These are phyloP conservation scores for Cardamine resedifolia DNA, from an alignment of 345 rosid genomes.

Conservation along the genomic window DNA sequence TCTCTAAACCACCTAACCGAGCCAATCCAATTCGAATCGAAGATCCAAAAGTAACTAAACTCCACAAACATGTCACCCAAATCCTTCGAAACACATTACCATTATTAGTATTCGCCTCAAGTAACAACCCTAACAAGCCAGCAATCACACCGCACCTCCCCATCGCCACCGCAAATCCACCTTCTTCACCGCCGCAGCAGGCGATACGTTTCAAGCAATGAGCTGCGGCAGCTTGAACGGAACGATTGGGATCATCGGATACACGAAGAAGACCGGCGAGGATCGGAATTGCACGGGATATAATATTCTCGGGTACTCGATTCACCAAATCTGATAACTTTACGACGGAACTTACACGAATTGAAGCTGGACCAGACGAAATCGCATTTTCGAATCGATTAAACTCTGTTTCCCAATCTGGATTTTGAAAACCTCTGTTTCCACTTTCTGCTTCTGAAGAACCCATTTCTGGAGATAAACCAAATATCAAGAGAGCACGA, in stretches of 20 bases:
- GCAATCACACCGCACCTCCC: slow-evolving; percentile 47
- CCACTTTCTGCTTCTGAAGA: slow-evolving; percentile 14
- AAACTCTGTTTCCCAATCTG: slow-evolving; percentile 50
- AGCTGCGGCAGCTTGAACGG: slow-evolving; percentile 42
- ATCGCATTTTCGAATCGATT: slow-evolving; percentile 39
- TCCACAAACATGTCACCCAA: slow-evolving; percentile 49
- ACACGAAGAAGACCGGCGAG: slow-evolving; percentile 40
- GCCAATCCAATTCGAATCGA: slow-evolving; percentile 40
- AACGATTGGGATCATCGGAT: slow-evolving; percentile 28
- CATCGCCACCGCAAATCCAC: slow-evolving; percentile 42
- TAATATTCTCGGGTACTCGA: slow-evolving; percentile 36
- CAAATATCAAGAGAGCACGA: background rate
- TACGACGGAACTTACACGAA: slow-evolving; percentile 42
- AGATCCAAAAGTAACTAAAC: slow-evolving; percentile 48
- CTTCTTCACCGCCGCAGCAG: slow-evolving; percentile 35
- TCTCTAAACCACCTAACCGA: slow-evolving; percentile 50
- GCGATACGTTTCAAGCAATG: slow-evolving; percentile 52
- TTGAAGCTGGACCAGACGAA: slow-evolving; percentile 37
- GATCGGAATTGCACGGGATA: slow-evolving; percentile 40
- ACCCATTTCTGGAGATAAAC: slow-evolving; percentile 15
- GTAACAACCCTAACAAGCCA: slow-evolving; percentile 45
- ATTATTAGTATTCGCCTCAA: slow-evolving; percentile 24
- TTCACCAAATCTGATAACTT: slow-evolving; percentile 42
- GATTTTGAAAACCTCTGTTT: background rate
- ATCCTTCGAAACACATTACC: slow-evolving; percentile 14